Base-by-base conservation (phyloP, 768 basidiomycete genomes). In the Pisolithus microcarpus region DNA sequence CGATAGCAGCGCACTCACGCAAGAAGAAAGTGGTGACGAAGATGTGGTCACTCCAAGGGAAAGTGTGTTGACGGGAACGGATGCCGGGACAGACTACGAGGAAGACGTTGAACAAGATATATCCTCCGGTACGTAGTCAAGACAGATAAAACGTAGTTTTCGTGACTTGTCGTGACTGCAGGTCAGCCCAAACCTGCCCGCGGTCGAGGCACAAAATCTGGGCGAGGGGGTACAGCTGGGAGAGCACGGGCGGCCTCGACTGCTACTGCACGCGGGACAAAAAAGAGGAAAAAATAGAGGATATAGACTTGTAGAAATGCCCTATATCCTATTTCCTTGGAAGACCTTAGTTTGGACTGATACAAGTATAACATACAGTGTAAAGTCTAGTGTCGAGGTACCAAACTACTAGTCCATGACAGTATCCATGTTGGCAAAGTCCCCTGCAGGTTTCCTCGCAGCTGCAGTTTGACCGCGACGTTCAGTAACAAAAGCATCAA, bases 1-100 rank as follows among this genome's bases (percentile, higher is more conserved):
- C 61, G 88, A 90, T 56, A 87, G 85, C 59, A 90, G 88, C 56
- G 88, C 85, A 24, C 64, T 91, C 59, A 91, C 87, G 4, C 82
- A 86, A 62, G 87, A 90, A 65, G 89, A 86, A 54, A 86, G 81
- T 7, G 88, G 90, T 50, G 88, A 91, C 61, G 79, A 74, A 43
- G 70, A 67, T 5, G 71, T 66, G 16, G 80, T 77, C 23, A 84
- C 82, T 8, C 81, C 82, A 1, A 71, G 78, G 59, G 83, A 79
- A 31, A 87, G 85, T 55, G 75, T 80, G 30, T 73, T 81, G 16
- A 87, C 86, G 2, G 85, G 78, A 26, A 86, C 87, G 4, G 87
- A 89, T 57, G 77, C 61, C 7, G 82, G 81, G 9, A 85, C 84
- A 5, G 84, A 85, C 45, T 80, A 83, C 2, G 85, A 85, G 39